Evolutionary conservation across 257 asterid genomes (phyloP).

Genomic region (Plectranthus barbatus): DNA sequence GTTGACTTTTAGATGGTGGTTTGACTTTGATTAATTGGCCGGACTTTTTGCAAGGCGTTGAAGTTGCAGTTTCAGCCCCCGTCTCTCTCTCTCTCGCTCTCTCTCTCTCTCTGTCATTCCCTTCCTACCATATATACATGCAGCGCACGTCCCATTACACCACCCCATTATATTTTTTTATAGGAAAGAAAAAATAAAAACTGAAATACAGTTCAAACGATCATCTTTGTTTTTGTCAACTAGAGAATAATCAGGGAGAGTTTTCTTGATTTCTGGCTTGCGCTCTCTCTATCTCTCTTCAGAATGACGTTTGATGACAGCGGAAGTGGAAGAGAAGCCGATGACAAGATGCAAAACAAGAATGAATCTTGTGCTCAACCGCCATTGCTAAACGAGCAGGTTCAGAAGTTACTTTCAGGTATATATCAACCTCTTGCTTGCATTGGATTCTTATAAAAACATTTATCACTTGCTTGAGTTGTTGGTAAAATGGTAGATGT

Average conservation of each 20-base stretch:
- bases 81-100: not conserved
- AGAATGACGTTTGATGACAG: slow-evolving; percentile 39
- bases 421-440: not conserved
- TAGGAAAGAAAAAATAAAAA: not conserved
- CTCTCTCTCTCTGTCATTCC: not conserved
- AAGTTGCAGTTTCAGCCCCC: slow-evolving; percentile 9
- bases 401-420: slow-evolving; percentile 35
- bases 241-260: not conserved
- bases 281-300: not conserved
- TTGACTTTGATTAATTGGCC: slow-evolving; percentile 34
- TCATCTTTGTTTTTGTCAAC: slow-evolving; percentile 8
- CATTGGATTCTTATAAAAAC: not conserved
- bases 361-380: slow-evolving; percentile 17
- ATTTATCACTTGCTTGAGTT: not conserved
- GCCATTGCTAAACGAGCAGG: not conserved
- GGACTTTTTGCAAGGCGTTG: slow-evolving; percentile 26
- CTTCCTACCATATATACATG: slow-evolving; percentile 26
- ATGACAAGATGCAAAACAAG: slow-evolving; percentile 12
- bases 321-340: slow-evolving; percentile 26
- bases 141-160: slow-evolving; percentile 41
- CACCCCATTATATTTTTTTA: not conserved
- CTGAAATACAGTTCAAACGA: not conserved
- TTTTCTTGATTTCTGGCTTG: not conserved
- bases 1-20: slow-evolving; percentile 22
- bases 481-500: too few relatives aligned